Conservation (phyloP, 1,284 basidiomycete genomes). For the Tilletia indica region DNA sequence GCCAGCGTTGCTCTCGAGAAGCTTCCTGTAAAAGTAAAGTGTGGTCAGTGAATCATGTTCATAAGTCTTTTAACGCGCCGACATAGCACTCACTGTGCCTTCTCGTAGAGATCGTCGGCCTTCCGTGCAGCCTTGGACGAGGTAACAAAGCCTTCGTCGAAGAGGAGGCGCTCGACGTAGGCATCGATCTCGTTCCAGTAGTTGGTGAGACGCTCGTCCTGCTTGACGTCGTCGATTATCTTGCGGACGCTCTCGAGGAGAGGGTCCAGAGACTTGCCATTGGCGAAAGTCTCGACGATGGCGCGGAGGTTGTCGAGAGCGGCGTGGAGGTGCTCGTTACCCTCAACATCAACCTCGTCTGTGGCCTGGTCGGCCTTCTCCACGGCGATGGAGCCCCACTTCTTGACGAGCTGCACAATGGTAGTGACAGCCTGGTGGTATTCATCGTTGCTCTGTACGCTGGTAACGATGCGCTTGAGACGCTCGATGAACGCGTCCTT, state of each 20-base stretch:
- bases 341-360: slow-evolving; percentile 55
- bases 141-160: slow-evolving; percentile 57
- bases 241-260: slow-evolving; percentile 56
- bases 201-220: slow-evolving; percentile 54
- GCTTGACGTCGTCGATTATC: slow-evolving; percentile 57
- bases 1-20: slow-evolving; percentile 53
- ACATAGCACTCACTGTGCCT: slow-evolving; percentile 42
- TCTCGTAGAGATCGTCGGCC: slow-evolving; percentile 56
- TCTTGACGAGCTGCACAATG: slow-evolving; percentile 58
- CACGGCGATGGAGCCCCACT: slow-evolving; percentile 58
- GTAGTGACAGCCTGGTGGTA: slow-evolving; percentile 58
- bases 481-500: slow-evolving; percentile 58
- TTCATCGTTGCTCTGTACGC: slow-evolving; percentile 54
- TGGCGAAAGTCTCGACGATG: slow-evolving; percentile 58
- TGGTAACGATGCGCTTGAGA: slow-evolving; percentile 55
- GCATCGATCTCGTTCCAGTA: slow-evolving; percentile 56
- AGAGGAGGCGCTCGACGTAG: slow-evolving; percentile 55
- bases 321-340: slow-evolving; percentile 57
- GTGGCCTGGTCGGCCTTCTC: slow-evolving; percentile 56
- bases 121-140: slow-evolving; percentile 56
- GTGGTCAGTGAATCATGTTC: neutral
- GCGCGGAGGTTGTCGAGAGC: slow-evolving; percentile 57
- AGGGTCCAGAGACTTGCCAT: slow-evolving; percentile 55
- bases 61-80: neutral
- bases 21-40: slow-evolving; percentile 27